These are phyloP conservation scores for Onygenales sp. DNA, from an alignment of 2,329 filamentous ascomycete genomes.

Conservation along the genomic window DNA sequence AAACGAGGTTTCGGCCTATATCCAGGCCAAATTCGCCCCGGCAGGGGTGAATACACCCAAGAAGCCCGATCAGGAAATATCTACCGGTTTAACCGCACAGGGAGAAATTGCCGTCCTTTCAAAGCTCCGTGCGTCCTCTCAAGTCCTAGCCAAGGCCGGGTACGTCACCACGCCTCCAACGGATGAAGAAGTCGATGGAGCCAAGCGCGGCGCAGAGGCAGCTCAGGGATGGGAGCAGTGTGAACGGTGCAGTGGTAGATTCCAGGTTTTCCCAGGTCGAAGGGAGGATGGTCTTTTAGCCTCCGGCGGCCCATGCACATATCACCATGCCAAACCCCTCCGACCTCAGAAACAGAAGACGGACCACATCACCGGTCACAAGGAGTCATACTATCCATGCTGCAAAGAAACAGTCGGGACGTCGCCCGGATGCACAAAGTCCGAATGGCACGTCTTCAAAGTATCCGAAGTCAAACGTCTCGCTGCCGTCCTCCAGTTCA, in stretches of 20 bases:
- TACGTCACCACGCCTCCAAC: slow-evolving; percentile 65
- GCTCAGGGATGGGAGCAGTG: slow-evolving; percentile 77
- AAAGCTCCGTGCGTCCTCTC: slow-evolving; percentile 14
- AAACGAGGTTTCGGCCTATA: slow-evolving; percentile 44
- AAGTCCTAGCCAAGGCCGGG: slow-evolving; percentile 19
- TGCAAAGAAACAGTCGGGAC: slow-evolving; percentile 68
- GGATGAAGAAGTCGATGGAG: slow-evolving; percentile 55
- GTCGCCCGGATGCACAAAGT: slow-evolving; percentile 62
- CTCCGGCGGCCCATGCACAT: slow-evolving; percentile 65
- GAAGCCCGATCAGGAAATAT: slow-evolving; percentile 36
- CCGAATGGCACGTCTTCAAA: slow-evolving; percentile 78
- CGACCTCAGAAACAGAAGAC: slow-evolving; percentile 44
- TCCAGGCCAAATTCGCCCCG: slow-evolving; percentile 12
- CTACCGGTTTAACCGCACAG: slow-evolving; percentile 55
- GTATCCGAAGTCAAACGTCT: slow-evolving; percentile 65
- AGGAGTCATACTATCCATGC: slow-evolving; percentile 61
- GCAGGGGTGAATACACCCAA: background rate
- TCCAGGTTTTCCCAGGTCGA: slow-evolving; percentile 85
- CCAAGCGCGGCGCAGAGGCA: slow-evolving; percentile 54
- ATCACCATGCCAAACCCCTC: slow-evolving; percentile 68
- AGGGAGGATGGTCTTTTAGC: slow-evolving; percentile 66
- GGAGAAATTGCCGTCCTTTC: slow-evolving; percentile 57
- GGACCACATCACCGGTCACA: slow-evolving; percentile 46
- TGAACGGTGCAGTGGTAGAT: slow-evolving; percentile 75
- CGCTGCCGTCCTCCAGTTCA: slow-evolving; percentile 69